Evolutionary conservation across 2,329 filamentous ascomycete species (phyloP), one percentile per base, ranked within the genome.

Genomic region (Huntiella bhutanensis): DNA sequence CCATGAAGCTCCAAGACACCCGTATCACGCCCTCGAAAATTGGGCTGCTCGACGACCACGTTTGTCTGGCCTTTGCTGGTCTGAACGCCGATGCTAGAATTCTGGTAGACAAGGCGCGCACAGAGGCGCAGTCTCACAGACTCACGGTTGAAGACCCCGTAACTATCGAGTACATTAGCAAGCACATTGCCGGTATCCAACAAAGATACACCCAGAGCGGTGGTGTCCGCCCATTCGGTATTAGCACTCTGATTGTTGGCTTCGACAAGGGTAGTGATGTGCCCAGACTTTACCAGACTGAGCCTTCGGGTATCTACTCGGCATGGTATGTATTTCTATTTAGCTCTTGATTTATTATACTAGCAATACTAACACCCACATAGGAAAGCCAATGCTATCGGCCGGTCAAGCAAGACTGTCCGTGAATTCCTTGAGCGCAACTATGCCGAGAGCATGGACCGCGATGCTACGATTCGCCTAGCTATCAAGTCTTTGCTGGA

Each of bases 331-430:
- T 50, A 17, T 75, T 10, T 5, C 10, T 13, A 6, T 22, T 7
- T 15, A 3, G 32, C 10, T 37, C 32, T 17, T 35, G 11, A 22
- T 42, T 10, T 32, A n/a, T 13, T 13, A n/a, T 2, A 13, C 16
- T 8, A 19, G n/a, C 3, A 12, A 5, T 13, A 11, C 41, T 46
- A 45, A 46, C 40, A 28, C 43, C 35, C 13, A 13, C 38, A 52
- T 54, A 96, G 91, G 91, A 96, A 98, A 73, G 92, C 91, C 57
- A 98, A 98, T 60, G 91, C 91, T 49, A 98, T 98, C 59, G 91
- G 91, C 49, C 82, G 91, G 59, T 96, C 88, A 45, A 94, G 85
- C 75, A 98, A 98, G 75, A 98, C 91, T 7, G 91, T 98, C 49
- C 83, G 91, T 58, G 91, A 98, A 62, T 98, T 98, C 66, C 76